Evolutionary conservation across 345 rosid genomes (phyloP), one percentile per base, ranked within the genome.

Genomic region (Hibiscus syriacus): DNA sequence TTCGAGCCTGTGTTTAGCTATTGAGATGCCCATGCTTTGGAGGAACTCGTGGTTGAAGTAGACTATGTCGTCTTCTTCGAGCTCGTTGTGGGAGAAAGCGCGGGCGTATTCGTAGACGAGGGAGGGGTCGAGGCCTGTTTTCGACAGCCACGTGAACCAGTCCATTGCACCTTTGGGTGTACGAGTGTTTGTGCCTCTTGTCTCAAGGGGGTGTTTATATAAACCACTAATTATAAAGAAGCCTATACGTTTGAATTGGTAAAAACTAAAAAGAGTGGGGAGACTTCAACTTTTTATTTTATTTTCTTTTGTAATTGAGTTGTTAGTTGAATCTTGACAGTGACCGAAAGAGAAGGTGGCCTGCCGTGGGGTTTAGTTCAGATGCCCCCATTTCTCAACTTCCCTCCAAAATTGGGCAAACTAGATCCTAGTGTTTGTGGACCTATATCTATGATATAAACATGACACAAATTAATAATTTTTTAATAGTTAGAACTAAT

Each of bases 121-220:
- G 3, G 89, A 80, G 23, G 91, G 86, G 54, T 89, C 95, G 0
- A 94, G 90, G 55, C 80, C 80, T 1, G 92, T 83, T 74, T 78
- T 86, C 25, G 97, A 85, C 4, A 94, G 87, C 99, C 99, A 94
- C 5, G 95, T 80, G 78, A 86, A 91, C 99, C 99, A 94, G 65
- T 94, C 96, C 99, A 91, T 90, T 20, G 62, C 32, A 55, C 38
- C 55, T 59, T 39, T 54, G 64, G 26, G 25, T 11, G 14, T 50
- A 57, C 30, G 54, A 54, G 66, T 57, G 43, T 25, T 26, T 14
- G 23, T 48, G 67, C 52, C 52, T 36, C 55, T 52, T 36, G 63
- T 20, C 45, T 45, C 38, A 68, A 53, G 32, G 38, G 25, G 20
- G 13, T 14, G 4, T 13, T 8, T 23, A 64, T 39, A 43, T 1